Conservation (phyloP, 768 basidiomycete species). For the Paxillus involutus region DNA sequence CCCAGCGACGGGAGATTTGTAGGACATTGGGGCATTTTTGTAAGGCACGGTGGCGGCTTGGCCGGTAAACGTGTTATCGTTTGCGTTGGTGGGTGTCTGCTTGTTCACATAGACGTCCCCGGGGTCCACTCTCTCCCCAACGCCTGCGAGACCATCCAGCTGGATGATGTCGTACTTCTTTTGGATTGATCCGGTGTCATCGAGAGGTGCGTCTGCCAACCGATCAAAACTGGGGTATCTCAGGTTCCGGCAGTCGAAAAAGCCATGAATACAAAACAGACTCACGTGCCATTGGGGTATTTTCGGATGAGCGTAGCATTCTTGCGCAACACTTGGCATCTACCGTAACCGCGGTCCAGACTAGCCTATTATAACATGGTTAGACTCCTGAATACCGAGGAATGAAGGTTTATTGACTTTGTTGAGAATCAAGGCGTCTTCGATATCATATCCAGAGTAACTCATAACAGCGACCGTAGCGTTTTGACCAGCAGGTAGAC, state of each 20-base stretch:
- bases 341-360: constrained; percentile 94
- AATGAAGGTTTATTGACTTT: constrained; percentile 48
- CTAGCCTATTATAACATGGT: constrained; percentile 60
- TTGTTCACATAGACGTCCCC: constrained; percentile 97
- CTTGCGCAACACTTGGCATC: constrained; percentile 97
- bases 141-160: constrained; percentile 89
- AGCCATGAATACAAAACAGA: constrained; percentile 23
- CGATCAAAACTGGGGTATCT: constrained; percentile 73
- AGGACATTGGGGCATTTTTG: constrained; percentile 88
- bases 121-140: constrained; percentile 91
- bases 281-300: constrained; percentile 96
- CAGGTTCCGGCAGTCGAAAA: neutral
- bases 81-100: constrained; percentile 93
- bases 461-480: constrained; percentile 99
- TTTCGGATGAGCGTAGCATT: constrained; percentile 91
- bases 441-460: constrained; percentile 99
- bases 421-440: constrained; percentile 96
- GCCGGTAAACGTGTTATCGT: constrained; percentile 84
- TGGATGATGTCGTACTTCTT: constrained; percentile 93
- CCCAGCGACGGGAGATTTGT: constrained; percentile 92
- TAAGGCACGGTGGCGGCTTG: constrained; percentile 83
- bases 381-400: constrained; percentile 6
- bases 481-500: constrained; percentile 96
- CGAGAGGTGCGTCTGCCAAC: constrained; percentile 85
- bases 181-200: constrained; percentile 74